Evolutionary conservation across 257 asterid genomes (phyloP), one percentile per base, ranked within the genome.

Genomic region (Nicotiana obtusifolia): DNA sequence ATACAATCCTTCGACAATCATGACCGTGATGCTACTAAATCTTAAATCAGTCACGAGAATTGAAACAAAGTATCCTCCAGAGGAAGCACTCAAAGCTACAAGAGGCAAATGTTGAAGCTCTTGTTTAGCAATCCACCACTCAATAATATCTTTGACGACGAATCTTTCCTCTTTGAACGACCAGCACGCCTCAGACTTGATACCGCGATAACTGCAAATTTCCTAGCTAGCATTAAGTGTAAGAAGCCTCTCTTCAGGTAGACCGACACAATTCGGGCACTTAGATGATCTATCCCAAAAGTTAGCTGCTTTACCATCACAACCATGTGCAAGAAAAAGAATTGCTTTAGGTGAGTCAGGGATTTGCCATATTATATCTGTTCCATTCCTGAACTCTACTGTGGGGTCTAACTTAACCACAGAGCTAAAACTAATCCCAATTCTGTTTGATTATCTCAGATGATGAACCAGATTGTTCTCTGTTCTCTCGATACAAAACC

Each of bases 1-100:
- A 76, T 77, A 95, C 83, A 90, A 87, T 52, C 99, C 99, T 92
- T 90, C 99, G 4, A 97, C 91, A 52, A 95, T 95, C 99, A 95
- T 93, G 73, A 92, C 22, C 13, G 87, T 83, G 82, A 93, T 88
- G 61, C 87, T 86, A 69, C 85, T 89, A 82, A 95, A 92, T 31
- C 62, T 86, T 62, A 93, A 6, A 84, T 84, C 85, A 3, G 82
- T 83, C 7, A 97, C 98, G 33, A 95, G 94, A 56, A 87, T 90
- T 33, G 98, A 95, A 80, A 95, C 94, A 68, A 95, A 95, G 82
- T 93, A 90, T 81, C 98, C 99, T 67, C 99, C 99, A 0, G 99
- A 95, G 1, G 97, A 93, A 14, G 99, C 99, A 64, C 99, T 97
- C 86, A 95, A 80, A 41, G 94, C 99, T 82, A 89, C 90, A 20